phyloP scores from a whole-genome alignment of 345 rosid species.

The Odontarrhena argentea region DNA sequence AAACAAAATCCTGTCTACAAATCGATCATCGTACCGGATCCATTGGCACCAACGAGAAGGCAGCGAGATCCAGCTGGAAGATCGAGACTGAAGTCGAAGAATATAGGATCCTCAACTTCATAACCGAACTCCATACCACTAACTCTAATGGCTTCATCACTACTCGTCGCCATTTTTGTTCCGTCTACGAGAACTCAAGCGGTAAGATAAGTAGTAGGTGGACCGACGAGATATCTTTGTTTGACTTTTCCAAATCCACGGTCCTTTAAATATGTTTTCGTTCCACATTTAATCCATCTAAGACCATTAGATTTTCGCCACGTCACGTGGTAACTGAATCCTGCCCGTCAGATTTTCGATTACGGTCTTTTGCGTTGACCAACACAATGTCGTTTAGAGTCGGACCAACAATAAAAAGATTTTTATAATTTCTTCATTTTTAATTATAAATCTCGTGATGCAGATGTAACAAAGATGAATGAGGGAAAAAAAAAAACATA shows the following conservation, averaged over 20 bases:
- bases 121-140: constrained; percentile 80
- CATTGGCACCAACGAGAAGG: constrained; percentile 92
- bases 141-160: constrained; percentile 54
- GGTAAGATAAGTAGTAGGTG: constrained; percentile 6
- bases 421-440: not conserved
- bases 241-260: not conserved
- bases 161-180: constrained; percentile 44
- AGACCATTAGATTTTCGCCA: constrained; percentile 18
- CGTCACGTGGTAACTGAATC: not conserved
- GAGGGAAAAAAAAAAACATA: not conserved
- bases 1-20: not conserved
- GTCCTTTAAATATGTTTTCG: constrained; percentile 28
- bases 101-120: constrained; percentile 62
- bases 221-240: not conserved
- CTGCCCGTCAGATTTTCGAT: no score
- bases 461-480: constrained; percentile 23
- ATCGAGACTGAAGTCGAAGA: constrained; percentile 67
- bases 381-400: no score
- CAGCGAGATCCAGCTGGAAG: constrained; percentile 80
- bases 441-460: not conserved
- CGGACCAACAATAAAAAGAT: no score
- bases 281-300: constrained; percentile 8
- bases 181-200: constrained; percentile 24
- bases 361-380: no score
- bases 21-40: constrained; percentile 62